A percentile compares a stretch with the other conserved stretches of the same genome.
Conservation (phyloP, 225 moss, liverwort and hornwort species). For the Polytrichum commune region DNA sequence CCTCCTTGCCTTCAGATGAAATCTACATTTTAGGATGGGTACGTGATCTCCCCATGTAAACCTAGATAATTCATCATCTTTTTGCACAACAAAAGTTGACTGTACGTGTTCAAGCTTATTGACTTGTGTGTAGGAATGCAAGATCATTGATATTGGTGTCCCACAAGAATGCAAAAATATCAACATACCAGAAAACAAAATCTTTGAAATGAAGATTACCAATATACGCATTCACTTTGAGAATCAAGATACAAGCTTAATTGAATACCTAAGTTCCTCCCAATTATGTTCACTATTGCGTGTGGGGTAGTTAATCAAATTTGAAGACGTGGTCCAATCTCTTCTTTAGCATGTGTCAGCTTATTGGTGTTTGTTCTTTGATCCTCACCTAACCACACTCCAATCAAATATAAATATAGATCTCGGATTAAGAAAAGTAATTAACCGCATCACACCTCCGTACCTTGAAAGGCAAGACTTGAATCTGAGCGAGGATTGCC, state of each 20-base stretch:
- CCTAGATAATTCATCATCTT: background rate
- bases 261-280: too few relatives aligned
- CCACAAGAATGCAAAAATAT: background rate
- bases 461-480: background rate
- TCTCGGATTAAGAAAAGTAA: background rate
- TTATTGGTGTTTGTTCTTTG: background rate
- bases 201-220: background rate
- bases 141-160: background rate
- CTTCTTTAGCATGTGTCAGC: background rate
- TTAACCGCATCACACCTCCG: too few relatives aligned
- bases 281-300: too few relatives aligned
- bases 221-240: too few relatives aligned
- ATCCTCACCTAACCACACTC: background rate
- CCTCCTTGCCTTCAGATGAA: background rate
- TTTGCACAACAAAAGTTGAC: background rate
- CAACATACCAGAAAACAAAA: background rate
- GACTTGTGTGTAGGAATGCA: background rate
- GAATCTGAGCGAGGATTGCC: background rate
- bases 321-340: background rate
- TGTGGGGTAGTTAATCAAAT: too few relatives aligned
- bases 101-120: background rate
- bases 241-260: too few relatives aligned
- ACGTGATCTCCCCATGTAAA: background rate
- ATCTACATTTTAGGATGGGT: slow-evolving; percentile 20
- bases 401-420: background rate